phyloP scores from a whole-genome alignment of 2,329 filamentous ascomycete species.

The Chrysoporthe puriensis region DNA sequence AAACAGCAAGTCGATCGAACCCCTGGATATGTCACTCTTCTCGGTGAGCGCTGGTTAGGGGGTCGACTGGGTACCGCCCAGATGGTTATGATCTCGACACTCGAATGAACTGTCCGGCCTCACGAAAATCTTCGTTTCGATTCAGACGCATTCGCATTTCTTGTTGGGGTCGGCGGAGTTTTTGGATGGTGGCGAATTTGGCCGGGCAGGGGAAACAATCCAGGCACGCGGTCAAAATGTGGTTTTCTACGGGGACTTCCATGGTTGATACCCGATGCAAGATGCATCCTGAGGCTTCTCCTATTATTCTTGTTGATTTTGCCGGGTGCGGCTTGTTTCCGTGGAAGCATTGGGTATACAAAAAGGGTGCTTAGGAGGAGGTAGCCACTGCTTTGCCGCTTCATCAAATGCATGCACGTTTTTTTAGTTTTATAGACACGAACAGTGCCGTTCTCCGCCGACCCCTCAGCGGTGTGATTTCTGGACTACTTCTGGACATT shows the following conservation, averaged over 20 bases:
- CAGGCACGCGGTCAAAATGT: slow-evolving; percentile 22
- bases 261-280: slow-evolving; percentile 30
- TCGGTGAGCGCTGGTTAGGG: slow-evolving; percentile 39
- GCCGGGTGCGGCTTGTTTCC: not conserved
- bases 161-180: slow-evolving; percentile 4
- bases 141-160: not conserved
- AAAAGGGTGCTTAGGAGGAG: not conserved
- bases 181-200: not conserved
- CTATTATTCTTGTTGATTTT: not conserved
- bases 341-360: slow-evolving; percentile 4
- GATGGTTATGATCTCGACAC: not conserved
- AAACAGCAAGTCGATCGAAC: slow-evolving; percentile 54
- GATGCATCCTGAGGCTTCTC: slow-evolving; percentile 22
- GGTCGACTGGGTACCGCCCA: not conserved
- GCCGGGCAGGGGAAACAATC: not conserved
- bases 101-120: not conserved
- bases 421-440: not conserved
- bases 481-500: no score
- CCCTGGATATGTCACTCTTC: slow-evolving; percentile 51
- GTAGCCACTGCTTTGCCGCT: not conserved
- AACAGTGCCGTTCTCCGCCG: not conserved
- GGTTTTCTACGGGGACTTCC: slow-evolving; percentile 20
- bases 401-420: not conserved
- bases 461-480: no score
- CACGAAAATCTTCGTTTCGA: not conserved